phyloP scores from a whole-genome alignment of 768 basidiomycete genomes.

The Albatrellus ellisii region DNA sequence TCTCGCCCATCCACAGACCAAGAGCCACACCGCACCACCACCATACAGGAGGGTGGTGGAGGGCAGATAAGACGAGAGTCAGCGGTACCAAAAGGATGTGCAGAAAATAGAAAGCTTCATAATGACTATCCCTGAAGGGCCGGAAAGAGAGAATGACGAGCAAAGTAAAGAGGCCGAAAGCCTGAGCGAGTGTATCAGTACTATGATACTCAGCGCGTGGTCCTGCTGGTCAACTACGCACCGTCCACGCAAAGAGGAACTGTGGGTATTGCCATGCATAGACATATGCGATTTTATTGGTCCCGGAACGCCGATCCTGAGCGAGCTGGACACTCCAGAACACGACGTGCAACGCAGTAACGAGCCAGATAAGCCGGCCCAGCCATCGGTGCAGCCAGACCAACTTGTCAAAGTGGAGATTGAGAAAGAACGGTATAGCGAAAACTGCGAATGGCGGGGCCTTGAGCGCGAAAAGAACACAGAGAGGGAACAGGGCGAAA shows the following conservation, averaged over 20 bases:
- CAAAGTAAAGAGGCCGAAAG: slow-evolving; percentile 39
- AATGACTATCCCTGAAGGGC: slow-evolving; percentile 37
- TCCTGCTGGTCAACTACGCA: slow-evolving; percentile 20
- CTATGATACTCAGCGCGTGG: background rate
- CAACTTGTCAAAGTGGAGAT: slow-evolving; percentile 67
- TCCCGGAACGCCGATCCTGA: slow-evolving; percentile 31
- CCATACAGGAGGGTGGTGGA: slow-evolving; percentile 55
- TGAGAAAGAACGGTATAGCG: slow-evolving; percentile 44
- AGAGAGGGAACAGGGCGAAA: slow-evolving; percentile 60
- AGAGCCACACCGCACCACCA: slow-evolving; percentile 61
- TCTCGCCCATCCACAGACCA: slow-evolving; percentile 49
- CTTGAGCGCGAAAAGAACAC: slow-evolving; percentile 58
- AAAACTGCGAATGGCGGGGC: slow-evolving; percentile 61
- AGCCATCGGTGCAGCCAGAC: slow-evolving; percentile 59
- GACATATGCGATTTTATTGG: slow-evolving; percentile 29
- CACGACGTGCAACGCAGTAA: slow-evolving; percentile 44
- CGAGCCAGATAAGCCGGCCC: slow-evolving; percentile 55
- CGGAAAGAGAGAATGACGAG: slow-evolving; percentile 37
- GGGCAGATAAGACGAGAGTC: slow-evolving; percentile 44
- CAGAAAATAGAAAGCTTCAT: slow-evolving; percentile 51
- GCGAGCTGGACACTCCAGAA: slow-evolving; percentile 60
- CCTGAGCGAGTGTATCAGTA: slow-evolving; percentile 23
- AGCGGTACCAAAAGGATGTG: slow-evolving; percentile 52
- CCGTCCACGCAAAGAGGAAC: slow-evolving; percentile 51
- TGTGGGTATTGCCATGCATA: slow-evolving; percentile 46